Percentiles rank a stretch among this genome's conserved stretches.
phyloP scores from a whole-genome alignment of 805 yeast species.

The Metschnikowia matae region DNA sequence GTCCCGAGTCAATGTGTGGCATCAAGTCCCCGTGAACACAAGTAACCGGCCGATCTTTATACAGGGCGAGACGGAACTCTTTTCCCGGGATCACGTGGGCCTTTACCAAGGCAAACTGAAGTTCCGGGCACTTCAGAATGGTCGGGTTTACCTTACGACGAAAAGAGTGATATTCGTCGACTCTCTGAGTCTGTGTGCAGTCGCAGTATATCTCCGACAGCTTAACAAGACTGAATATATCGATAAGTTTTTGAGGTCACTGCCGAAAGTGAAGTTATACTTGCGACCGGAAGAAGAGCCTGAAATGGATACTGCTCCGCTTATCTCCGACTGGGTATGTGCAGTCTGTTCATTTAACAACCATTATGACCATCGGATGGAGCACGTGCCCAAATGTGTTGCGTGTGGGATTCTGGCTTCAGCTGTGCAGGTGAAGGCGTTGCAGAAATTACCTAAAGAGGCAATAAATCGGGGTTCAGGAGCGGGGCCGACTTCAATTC shows the following conservation, averaged over 20 bases:
- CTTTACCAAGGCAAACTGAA: conserved; percentile 74
- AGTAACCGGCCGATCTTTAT: conserved; percentile 36
- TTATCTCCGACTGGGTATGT: conserved; percentile 68
- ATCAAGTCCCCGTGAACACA: conserved; percentile 33
- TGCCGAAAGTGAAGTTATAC: conserved; percentile 63
- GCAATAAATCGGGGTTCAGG: too few species aligned
- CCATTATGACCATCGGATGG: conserved; percentile 13
- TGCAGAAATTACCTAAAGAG: background rate
- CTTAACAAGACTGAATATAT: conserved; percentile 37
- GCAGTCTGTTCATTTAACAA: conserved; percentile 83
- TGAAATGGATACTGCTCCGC: background rate
- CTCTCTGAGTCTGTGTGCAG: conserved; percentile 42
- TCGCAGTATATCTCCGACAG: conserved; percentile 44
- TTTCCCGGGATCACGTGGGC: conserved; percentile 45
- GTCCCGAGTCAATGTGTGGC: conserved; percentile 29
- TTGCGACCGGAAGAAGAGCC: conserved; percentile 9
- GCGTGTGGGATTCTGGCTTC: conserved; percentile 37
- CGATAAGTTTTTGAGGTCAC: conserved; percentile 64
- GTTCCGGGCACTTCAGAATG: conserved; percentile 60
- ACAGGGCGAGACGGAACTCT: conserved; percentile 31
- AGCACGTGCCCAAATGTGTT: conserved; percentile 28
- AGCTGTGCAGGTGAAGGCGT: conserved; percentile 8
- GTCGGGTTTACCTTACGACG: conserved; percentile 74
- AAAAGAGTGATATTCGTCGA: conserved; percentile 72
- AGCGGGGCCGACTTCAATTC: too few species aligned